A percentile compares a stretch with the other conserved stretches of the same genome.
Evolutionary conservation across 768 basidiomycete species (phyloP).

Genomic region (Boletus vermiculosoides): DNA sequence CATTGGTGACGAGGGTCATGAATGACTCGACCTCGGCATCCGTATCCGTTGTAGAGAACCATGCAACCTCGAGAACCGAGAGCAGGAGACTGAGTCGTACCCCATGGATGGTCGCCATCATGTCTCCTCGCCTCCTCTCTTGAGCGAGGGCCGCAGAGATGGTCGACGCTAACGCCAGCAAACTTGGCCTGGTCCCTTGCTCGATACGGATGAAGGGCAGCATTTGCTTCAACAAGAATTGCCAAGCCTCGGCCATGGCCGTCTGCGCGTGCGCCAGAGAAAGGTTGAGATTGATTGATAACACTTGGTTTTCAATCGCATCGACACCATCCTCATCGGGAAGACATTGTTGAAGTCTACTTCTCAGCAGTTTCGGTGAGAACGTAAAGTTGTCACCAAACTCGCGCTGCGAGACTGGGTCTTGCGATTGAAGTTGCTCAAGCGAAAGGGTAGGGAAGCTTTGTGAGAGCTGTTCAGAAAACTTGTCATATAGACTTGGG

Average conservation of each 20-base stretch:
- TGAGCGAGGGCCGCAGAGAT: slow-evolving; percentile 64
- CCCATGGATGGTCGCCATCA: slow-evolving; percentile 81
- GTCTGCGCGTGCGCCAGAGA: slow-evolving; percentile 81
- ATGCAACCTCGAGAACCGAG: slow-evolving; percentile 73
- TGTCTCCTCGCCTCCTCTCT: slow-evolving; percentile 75
- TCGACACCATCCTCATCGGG: slow-evolving; percentile 41
- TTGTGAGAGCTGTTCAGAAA: slow-evolving; percentile 47
- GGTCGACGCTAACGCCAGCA: slow-evolving; percentile 57
- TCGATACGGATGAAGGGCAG: slow-evolving; percentile 66
- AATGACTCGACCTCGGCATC: slow-evolving; percentile 57
- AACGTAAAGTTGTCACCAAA: slow-evolving; percentile 83
- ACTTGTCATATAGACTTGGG: slow-evolving; percentile 64
- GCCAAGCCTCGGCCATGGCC: slow-evolving; percentile 75
- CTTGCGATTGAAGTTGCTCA: slow-evolving; percentile 61
- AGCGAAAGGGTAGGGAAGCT: slow-evolving; percentile 62
- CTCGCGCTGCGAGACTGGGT: slow-evolving; percentile 64
- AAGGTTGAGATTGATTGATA: slow-evolving; percentile 83
- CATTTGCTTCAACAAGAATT: slow-evolving; percentile 61
- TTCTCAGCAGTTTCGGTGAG: slow-evolving; percentile 55
- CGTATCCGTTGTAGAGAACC: slow-evolving; percentile 64
- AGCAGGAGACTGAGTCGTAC: slow-evolving; percentile 73
- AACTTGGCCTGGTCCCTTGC: slow-evolving; percentile 48
- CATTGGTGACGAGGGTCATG: slow-evolving; percentile 56
- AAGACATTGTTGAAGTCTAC: slow-evolving; percentile 49
- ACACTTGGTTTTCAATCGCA: slow-evolving; percentile 54